Percentiles rank a stretch among this genome's conserved stretches.
Conservation (phyloP, 176 grass and related monocot genomes). For the Musa itinerans region DNA sequence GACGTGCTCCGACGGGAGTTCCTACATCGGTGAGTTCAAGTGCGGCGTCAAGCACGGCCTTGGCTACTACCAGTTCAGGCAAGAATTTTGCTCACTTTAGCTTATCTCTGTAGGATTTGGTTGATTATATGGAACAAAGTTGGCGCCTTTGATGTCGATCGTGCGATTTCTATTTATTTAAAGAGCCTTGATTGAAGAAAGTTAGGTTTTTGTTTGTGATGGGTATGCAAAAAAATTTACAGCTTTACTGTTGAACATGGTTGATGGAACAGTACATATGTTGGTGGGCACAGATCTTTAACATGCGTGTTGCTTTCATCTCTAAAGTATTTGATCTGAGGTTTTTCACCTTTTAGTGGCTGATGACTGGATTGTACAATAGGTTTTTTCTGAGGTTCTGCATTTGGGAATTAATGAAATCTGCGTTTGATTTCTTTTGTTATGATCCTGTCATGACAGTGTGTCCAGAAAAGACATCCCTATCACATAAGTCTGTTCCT, state of each 20-base stretch:
- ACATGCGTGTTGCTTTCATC: background rate
- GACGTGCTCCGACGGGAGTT: constrained; percentile 9
- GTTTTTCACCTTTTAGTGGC: too few species aligned
- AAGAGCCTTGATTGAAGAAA: background rate
- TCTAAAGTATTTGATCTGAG: too few species aligned
- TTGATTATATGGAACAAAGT: background rate
- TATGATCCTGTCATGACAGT: background rate
- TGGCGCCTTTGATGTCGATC: background rate
- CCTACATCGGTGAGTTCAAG: constrained; percentile 18
- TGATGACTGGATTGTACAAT: too few species aligned
- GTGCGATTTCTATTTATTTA: background rate
- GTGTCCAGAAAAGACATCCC: background rate
- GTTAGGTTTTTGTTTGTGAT: background rate
- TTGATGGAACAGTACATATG: background rate
- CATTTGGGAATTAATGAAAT: background rate
- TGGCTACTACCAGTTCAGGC: constrained; percentile 13
- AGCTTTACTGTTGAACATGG: background rate
- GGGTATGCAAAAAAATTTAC: background rate
- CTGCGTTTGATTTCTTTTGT: background rate
- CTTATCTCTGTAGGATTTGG: background rate
- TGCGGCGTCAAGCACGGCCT: constrained; percentile 18
- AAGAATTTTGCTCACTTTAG: background rate
- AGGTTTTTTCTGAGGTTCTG: background rate
- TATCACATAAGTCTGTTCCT: background rate
- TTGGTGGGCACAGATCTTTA: too few species aligned